Evolutionary conservation across 768 basidiomycete genomes (phyloP).

Genomic region (Boletus tylopilopsis): DNA sequence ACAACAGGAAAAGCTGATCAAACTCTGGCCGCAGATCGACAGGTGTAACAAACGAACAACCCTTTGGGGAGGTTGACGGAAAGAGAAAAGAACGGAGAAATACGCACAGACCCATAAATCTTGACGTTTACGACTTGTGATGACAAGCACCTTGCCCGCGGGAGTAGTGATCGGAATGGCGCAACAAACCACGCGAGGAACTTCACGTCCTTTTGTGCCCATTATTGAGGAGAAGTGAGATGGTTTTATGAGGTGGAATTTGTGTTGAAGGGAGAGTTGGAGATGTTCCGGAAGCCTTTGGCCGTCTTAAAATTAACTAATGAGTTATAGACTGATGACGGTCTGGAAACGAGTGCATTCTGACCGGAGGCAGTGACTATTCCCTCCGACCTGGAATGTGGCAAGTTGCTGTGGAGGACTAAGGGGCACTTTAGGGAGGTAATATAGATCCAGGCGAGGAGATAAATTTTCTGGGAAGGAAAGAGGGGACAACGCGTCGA

Average conservation of each 20-base stretch:
- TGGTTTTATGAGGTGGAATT: constrained; percentile 4
- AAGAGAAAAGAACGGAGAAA: constrained; percentile 6
- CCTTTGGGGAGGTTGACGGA: background rate
- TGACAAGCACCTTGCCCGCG: constrained; percentile 73
- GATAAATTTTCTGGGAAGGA: constrained; percentile 8
- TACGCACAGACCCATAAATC: constrained; percentile 87
- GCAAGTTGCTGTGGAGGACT: constrained; percentile 2
- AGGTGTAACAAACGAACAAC: background rate
- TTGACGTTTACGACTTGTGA: constrained; percentile 81
- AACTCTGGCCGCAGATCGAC: background rate
- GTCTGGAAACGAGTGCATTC: constrained; percentile 7
- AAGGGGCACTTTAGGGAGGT: constrained; percentile 11
- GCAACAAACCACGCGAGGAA: constrained; percentile 86
- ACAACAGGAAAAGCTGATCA: background rate
- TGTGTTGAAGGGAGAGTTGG: background rate
- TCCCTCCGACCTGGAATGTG: constrained; percentile 8
- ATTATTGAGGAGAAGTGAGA: constrained; percentile 24
- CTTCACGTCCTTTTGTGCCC: constrained; percentile 70
- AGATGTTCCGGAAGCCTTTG: background rate
- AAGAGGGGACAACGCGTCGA: background rate
- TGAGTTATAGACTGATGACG: background rate
- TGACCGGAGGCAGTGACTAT: background rate
- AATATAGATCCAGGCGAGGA: constrained; percentile 4
- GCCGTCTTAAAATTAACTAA: constrained; percentile 1
- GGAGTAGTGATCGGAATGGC: constrained; percentile 79